These are phyloP conservation scores for Syncephalastrum monosporum DNA, from an alignment of 371 early-diverging fungal genomes.

Conservation along the genomic window DNA sequence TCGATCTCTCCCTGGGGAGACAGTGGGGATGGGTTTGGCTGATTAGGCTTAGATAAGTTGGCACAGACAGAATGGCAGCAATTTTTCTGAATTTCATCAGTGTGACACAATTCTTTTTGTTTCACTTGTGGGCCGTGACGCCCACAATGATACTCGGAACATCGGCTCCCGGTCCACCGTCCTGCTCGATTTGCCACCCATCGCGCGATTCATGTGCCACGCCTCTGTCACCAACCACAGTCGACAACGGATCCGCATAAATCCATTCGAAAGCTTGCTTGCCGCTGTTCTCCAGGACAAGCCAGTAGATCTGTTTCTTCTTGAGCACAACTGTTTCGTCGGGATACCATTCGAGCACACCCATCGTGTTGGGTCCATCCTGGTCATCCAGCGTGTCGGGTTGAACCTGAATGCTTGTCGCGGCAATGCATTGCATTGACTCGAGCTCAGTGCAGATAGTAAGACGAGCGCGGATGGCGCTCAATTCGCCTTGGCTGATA, in stretches of 20 bases:
- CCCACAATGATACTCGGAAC: slow-evolving; percentile 15
- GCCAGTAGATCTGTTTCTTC: slow-evolving; percentile 19
- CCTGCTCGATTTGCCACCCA: slow-evolving; percentile 14
- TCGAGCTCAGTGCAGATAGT: too few relatives aligned
- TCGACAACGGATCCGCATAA: slow-evolving; percentile 8
- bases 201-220: slow-evolving; percentile 10
- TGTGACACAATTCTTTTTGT: background rate
- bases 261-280: slow-evolving; percentile 14
- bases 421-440: background rate
- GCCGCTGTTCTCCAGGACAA: slow-evolving; percentile 9
- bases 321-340: slow-evolving; percentile 16
- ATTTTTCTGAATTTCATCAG: too few relatives aligned
- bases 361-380: background rate
- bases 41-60: too few relatives aligned
- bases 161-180: slow-evolving; percentile 4
- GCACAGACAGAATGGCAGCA: too few relatives aligned
- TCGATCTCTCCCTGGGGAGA: too few relatives aligned
- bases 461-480: slow-evolving; percentile 16
- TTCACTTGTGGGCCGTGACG: slow-evolving; percentile 12
- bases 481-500: slow-evolving; percentile 7
- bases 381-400: slow-evolving; percentile 1
- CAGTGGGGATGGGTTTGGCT: too few relatives aligned
- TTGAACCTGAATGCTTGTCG: background rate
- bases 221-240: slow-evolving; percentile 1
- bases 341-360: slow-evolving; percentile 12